Evolutionary conservation across 2,329 filamentous ascomycete species (phyloP), one percentile per base, ranked within the genome.

Genomic region (Daldinia sp.): DNA sequence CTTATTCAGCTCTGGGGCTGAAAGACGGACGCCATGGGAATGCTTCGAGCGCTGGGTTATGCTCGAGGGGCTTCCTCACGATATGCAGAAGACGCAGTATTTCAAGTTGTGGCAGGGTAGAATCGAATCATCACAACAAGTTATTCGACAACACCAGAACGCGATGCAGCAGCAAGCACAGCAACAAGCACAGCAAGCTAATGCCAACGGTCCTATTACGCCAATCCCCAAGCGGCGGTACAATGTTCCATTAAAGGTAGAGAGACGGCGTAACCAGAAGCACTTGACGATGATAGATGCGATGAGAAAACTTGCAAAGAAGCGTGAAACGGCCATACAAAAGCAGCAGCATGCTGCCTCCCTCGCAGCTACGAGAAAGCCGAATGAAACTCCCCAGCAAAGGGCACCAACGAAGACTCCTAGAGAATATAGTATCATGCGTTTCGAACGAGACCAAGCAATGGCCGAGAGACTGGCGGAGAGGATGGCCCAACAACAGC

Each of bases 1-100:
- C 0, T 79, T 90, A 13, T 97, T 93, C 76, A 87, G 89, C n/a
- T 95, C 94, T 20, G 93, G 93, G 1, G 90, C 93, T 10, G 95
- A 98, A 78, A 88, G 96, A 69, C 89, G 96, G 54, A 98, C 95
- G 2, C 94, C 95, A 0, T 99, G 96, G 96, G 96, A 99, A 81
- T 99, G 96, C 78, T 99, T 99, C 75, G 96, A 99, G 80, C 89
- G 96, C 48, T 99, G 95, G 95, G 92, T 98, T 61, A 90, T 92
- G 73, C 83, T 98, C 12, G 96, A 98, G 81, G 94, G 94, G 0
- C 84, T 98, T 41, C 95, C 96, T 4, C 89, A 91, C 10, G 96
- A 99, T 72, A 97, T 98, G 91, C 90, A 92, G 18, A 97, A 97
- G 82, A 97, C 93, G 0, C 92, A 94, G 50, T 99, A 98, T 78